These are phyloP conservation scores for Fusarium haematococcum DNA, from an alignment of 2,329 filamentous ascomycete genomes.

Conservation along the genomic window DNA sequence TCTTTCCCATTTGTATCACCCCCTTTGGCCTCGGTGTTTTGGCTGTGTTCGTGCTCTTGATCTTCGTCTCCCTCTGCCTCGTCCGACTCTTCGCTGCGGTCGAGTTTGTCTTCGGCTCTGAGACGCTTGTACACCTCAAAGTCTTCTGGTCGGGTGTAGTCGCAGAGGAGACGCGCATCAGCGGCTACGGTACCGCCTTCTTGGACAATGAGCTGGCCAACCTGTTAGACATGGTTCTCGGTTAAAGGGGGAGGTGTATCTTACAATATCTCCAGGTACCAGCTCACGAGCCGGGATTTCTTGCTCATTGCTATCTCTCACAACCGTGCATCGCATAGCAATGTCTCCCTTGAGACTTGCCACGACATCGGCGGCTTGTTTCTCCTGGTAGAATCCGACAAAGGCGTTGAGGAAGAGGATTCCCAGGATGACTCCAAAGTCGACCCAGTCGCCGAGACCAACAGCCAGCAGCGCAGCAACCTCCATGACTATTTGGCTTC, in stretches of 20 bases:
- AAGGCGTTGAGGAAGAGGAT: constrained; percentile 34
- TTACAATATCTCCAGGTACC: constrained; percentile 24
- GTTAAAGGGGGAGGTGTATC: not conserved
- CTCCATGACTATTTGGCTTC: constrained; percentile 23
- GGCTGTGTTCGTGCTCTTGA: not conserved
- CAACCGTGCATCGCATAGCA: constrained; percentile 28
- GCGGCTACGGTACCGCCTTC: constrained; percentile 31
- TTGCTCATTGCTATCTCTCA: constrained; percentile 14
- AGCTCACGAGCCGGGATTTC: constrained; percentile 25
- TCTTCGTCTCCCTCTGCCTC: constrained; percentile 16
- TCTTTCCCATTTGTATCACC: not conserved
- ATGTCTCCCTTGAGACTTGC: constrained; percentile 32
- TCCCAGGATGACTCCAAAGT: constrained; percentile 29
- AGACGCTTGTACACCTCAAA: constrained; percentile 31
- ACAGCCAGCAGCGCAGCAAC: constrained; percentile 27
- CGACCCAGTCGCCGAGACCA: constrained; percentile 26
- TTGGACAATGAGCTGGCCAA: constrained; percentile 10
- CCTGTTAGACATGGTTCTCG: not conserved
- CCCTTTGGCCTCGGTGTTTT: not conserved
- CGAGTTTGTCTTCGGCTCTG: constrained; percentile 26
- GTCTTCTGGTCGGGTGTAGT: constrained; percentile 26
- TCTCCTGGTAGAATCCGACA: constrained; percentile 31
- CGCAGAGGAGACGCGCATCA: constrained; percentile 25
- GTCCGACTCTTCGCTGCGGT: constrained; percentile 27
- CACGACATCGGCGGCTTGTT: constrained; percentile 28